phyloP scores from a whole-genome alignment of 371 early-diverging fungal genomes.

The Choanephora cucurbitarum region DNA sequence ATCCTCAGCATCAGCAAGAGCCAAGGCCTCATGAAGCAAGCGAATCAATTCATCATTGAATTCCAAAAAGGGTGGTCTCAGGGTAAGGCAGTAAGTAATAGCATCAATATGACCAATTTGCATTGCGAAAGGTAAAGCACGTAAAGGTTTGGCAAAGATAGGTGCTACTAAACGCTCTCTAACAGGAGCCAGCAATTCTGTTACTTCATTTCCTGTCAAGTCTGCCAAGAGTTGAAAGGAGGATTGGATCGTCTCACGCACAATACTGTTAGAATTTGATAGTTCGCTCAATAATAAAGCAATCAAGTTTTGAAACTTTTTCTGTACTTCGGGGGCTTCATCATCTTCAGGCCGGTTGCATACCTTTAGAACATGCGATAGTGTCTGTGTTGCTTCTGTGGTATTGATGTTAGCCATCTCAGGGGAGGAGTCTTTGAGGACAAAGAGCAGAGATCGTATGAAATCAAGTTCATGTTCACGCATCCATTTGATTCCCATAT shows the following conservation, averaged over 20 bases:
- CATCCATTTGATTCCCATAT: conserved; percentile 88
- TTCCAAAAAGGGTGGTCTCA: conserved; percentile 86
- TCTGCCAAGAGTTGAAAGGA: conserved; percentile 82
- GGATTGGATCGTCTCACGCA: conserved; percentile 87
- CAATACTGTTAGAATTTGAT: conserved; percentile 88
- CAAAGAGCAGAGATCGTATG: conserved; percentile 88
- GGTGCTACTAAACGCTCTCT: conserved; percentile 86
- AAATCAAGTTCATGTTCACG: conserved; percentile 91
- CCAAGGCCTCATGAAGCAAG: conserved; percentile 90
- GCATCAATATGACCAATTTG: conserved; percentile 99
- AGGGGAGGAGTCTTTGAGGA: conserved; percentile 89
- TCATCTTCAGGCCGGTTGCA: conserved; percentile 77
- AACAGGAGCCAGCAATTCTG: conserved; percentile 84
- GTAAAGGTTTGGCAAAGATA: conserved; percentile 96
- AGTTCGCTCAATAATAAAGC: conserved; percentile 88
- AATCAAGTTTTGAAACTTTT: conserved; percentile 70
- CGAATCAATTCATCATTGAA: conserved; percentile 93
- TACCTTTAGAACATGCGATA: conserved; percentile 78
- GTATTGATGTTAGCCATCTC: conserved; percentile 78
- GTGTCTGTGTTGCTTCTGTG: conserved; percentile 75
- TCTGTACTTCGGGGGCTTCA: conserved; percentile 55
- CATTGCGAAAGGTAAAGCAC: conserved; percentile 94
- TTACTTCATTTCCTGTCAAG: conserved; percentile 75
- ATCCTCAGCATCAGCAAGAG: conserved; percentile 97
- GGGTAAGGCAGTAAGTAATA: conserved; percentile 90